phyloP scores from a whole-genome alignment of 2,329 filamentous ascomycete species.

The Parastagonospora avenae region DNA sequence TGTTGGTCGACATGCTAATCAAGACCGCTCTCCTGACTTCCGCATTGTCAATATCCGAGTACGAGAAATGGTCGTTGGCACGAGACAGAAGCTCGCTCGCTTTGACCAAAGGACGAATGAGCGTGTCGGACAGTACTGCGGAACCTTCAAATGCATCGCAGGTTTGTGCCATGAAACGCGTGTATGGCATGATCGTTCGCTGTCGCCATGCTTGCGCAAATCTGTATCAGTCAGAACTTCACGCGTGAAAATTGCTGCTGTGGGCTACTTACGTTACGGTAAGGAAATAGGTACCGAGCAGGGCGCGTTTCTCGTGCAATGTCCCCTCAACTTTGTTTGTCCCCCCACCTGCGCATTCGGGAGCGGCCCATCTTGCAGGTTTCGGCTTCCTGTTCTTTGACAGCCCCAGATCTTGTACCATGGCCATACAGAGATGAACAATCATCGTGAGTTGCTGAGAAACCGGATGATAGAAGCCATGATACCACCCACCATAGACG shows the following conservation, averaged over 20 bases:
- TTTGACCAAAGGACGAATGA: slow-evolving; percentile 25
- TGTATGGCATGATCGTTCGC: slow-evolving; percentile 17
- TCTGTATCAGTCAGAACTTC: slow-evolving; percentile 6
- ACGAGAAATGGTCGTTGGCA: slow-evolving; percentile 26
- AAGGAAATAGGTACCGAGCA: slow-evolving; percentile 27
- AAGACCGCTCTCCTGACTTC: slow-evolving; percentile 23
- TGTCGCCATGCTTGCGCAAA: slow-evolving; percentile 29
- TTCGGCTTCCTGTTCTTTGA: slow-evolving; percentile 9
- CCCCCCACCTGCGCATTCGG: neutral
- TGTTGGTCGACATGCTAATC: slow-evolving; percentile 18
- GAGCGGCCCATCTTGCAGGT: neutral
- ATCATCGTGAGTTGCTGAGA: slow-evolving; percentile 40
- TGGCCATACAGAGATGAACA: slow-evolving; percentile 44
- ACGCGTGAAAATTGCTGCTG: neutral
- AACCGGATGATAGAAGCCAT: slow-evolving; percentile 31
- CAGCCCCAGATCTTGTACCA: slow-evolving; percentile 43
- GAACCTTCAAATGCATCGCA: slow-evolving; percentile 12
- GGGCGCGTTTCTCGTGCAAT: slow-evolving; percentile 21
- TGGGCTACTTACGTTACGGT: slow-evolving; percentile 15
- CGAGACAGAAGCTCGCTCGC: slow-evolving; percentile 21
- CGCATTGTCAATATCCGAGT: slow-evolving; percentile 27
- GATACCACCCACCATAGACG: slow-evolving; percentile 46
- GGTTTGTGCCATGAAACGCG: slow-evolving; percentile 22
- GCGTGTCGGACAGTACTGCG: slow-evolving; percentile 16
- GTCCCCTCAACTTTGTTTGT: neutral